Base-by-base conservation (phyloP, 257 asterid species). In the Sherardia arvensis region DNA sequence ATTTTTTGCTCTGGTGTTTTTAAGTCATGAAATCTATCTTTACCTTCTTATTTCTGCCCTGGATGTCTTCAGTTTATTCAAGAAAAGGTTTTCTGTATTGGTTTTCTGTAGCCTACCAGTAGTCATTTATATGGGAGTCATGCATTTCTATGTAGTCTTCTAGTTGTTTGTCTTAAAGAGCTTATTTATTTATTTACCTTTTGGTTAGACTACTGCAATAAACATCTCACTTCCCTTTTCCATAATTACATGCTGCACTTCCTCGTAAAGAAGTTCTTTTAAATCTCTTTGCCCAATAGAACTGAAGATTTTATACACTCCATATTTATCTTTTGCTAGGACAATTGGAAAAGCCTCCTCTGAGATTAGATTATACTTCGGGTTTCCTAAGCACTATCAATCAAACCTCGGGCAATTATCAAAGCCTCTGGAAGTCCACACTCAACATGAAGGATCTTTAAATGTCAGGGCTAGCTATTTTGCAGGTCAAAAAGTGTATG, bases 271-370 rank as follows among this genome's bases (percentile, higher is more conserved):
- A 43, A 43, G 49, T 43, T 4, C 5, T 43, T 3, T 43, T 43
- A 12, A 14, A 14, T 4, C 5, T 38, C n/a, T 43, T 14, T 43
- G n/a, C 15, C 15, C 49, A n/a, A n/a, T n/a, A n/a, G 49, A 15
- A 43, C 49, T 12, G 6, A 43, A 43, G 49, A 12, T n/a, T 15
- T 43, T 6, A 40, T 12, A n/a, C n/a, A n/a, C n/a, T n/a, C n/a
- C n/a, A 4, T 43, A 14, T 43, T 14, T 43, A 43, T 78, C 49
- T 8, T 76, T 73, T 25, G 80, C 74, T 75, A 92, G 97, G 81
- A 68, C 85, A 62, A 71, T 92, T 65, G 99, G 99, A 68, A 87
- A 79, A 73, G 92, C 96, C 72, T 85, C 96, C 58, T 92, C 94
- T n/a, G 97, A 92, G 71, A 74, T 76, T 72, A 92, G 97, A 77